These are phyloP conservation scores for Poa annua DNA, from an alignment of 176 grass and related monocot genomes.

Conservation along the genomic window DNA sequence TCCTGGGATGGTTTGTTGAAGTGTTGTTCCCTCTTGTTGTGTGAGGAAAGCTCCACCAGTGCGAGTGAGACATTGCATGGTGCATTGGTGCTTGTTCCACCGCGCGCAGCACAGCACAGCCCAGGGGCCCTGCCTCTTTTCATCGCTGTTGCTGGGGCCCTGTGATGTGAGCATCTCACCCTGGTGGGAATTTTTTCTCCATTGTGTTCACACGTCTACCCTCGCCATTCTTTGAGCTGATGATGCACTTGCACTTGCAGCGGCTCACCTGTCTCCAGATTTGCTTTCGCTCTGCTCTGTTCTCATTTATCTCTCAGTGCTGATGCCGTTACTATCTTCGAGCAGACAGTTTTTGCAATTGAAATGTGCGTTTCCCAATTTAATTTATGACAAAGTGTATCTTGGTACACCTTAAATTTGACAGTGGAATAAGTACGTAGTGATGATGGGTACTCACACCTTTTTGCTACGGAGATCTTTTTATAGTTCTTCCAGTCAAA, in stretches of 20 bases:
- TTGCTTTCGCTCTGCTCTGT: conserved; percentile 35
- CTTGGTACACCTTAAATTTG: conserved; percentile 11
- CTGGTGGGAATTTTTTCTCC: conserved; percentile 42
- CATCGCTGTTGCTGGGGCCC: conserved; percentile 51
- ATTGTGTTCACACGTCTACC: conserved; percentile 39
- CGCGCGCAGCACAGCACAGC: conserved; percentile 16
- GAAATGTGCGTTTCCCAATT: background rate
- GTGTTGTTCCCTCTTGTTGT: conserved; percentile 49
- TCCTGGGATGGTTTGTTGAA: conserved; percentile 47
- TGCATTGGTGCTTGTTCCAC: conserved; percentile 57
- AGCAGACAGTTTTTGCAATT: background rate
- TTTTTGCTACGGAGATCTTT: background rate
- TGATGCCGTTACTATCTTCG: conserved; percentile 19
- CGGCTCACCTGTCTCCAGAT: conserved; percentile 24
- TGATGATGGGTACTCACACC: background rate
- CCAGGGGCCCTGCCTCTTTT: conserved; percentile 34
- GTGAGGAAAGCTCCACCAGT: conserved; percentile 52
- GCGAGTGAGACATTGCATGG: conserved; percentile 48
- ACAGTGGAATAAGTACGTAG: background rate
- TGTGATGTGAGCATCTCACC: conserved; percentile 61
- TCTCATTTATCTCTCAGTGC: conserved; percentile 23
- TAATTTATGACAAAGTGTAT: background rate
- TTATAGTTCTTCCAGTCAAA: background rate
- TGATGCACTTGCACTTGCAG: conserved; percentile 32
- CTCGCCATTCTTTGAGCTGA: conserved; percentile 35